Evolutionary conservation across 495 filamentous ascomycete species (phyloP).

Genomic region (Hypomontagnella submonticulosa): DNA sequence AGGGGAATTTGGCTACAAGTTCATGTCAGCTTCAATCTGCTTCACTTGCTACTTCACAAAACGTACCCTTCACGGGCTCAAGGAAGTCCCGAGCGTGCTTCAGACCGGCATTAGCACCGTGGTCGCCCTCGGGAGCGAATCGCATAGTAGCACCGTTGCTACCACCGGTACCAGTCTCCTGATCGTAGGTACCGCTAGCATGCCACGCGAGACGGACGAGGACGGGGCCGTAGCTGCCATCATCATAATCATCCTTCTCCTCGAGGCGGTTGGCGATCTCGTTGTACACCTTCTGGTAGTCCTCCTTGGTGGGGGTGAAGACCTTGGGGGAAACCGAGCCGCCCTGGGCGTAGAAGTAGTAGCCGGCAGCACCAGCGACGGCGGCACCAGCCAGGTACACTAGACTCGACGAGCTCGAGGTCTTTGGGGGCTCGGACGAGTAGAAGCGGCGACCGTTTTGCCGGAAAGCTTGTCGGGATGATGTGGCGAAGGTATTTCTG

Average conservation of each 20-base stretch:
- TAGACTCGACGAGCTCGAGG: conserved; percentile 60
- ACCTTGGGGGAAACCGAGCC: conserved; percentile 62
- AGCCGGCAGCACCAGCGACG: conserved; percentile 72
- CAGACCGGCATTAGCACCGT: conserved; percentile 95
- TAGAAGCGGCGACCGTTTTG: conserved; percentile 77
- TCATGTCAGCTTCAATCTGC: conserved; percentile 47
- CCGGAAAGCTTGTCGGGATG: conserved; percentile 70
- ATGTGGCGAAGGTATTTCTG: conserved; percentile 58
- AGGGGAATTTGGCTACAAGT: conserved; percentile 78
- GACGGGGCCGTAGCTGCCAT: conserved; percentile 95
- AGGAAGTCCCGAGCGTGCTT: conserved; percentile 90
- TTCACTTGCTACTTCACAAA: conserved; percentile 1
- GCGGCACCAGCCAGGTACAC: conserved; percentile 62
- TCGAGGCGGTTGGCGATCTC: conserved; percentile 81
- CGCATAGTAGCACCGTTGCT: conserved; percentile 98
- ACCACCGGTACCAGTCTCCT: conserved; percentile 88
- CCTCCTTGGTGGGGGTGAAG: conserved; percentile 80
- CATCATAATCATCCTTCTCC: conserved; percentile 94
- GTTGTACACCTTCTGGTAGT: conserved; percentile 97
- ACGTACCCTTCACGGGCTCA: conserved; percentile 83
- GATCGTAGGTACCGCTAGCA: conserved; percentile 88
- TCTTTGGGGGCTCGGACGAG: conserved; percentile 72
- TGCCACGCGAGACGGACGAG: conserved; percentile 89
- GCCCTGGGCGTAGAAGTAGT: conserved; percentile 75
- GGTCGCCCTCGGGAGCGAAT: conserved; percentile 89